Percentiles rank a stretch among this genome's conserved stretches.
Evolutionary conservation across 805 yeast genomes (phyloP).

Genomic region (Clavispora phyllophila): DNA sequence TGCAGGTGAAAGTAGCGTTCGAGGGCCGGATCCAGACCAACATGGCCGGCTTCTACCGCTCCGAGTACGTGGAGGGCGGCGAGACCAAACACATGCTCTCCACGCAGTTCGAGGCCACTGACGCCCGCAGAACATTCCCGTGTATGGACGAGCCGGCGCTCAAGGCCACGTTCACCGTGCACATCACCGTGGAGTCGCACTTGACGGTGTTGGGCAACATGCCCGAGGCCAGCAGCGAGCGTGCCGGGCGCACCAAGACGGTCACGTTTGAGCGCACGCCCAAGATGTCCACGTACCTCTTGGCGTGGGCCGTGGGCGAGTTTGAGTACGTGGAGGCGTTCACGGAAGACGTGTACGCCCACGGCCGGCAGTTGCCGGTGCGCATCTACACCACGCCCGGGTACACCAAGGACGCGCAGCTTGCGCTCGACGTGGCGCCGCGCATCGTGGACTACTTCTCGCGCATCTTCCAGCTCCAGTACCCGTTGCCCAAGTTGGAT

Average conservation of each 20-base stretch:
- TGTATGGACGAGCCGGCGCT: slow-evolving; percentile 53
- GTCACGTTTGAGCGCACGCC: slow-evolving; percentile 46
- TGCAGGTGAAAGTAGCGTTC: slow-evolving; percentile 30
- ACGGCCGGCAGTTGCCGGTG: slow-evolving; percentile 42
- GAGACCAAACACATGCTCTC: slow-evolving; percentile 37
- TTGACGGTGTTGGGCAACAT: slow-evolving; percentile 45
- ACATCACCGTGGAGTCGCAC: slow-evolving; percentile 24
- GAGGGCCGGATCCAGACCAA: slow-evolving; percentile 45
- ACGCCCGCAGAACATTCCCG: slow-evolving; percentile 56
- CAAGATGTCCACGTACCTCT: slow-evolving; percentile 49
- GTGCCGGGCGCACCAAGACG: slow-evolving; percentile 12
- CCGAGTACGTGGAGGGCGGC: slow-evolving; percentile 39
- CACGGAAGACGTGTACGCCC: slow-evolving; percentile 33
- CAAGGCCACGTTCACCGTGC: slow-evolving; percentile 52
- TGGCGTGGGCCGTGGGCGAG: slow-evolving; percentile 57
- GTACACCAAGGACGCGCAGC: slow-evolving; percentile 40
- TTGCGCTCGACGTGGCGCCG: slow-evolving; percentile 45
- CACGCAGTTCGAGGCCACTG: slow-evolving; percentile 57
- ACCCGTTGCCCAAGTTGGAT: slow-evolving; percentile 80
- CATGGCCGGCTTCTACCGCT: slow-evolving; percentile 54
- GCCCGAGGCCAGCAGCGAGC: slow-evolving; percentile 30
- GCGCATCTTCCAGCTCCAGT: slow-evolving; percentile 44
- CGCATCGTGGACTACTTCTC: slow-evolving; percentile 48
- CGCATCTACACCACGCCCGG: slow-evolving; percentile 52
- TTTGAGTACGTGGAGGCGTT: slow-evolving; percentile 48